phyloP scores from a whole-genome alignment of 768 basidiomycete genomes.

The Rhodotorula paludigena region DNA sequence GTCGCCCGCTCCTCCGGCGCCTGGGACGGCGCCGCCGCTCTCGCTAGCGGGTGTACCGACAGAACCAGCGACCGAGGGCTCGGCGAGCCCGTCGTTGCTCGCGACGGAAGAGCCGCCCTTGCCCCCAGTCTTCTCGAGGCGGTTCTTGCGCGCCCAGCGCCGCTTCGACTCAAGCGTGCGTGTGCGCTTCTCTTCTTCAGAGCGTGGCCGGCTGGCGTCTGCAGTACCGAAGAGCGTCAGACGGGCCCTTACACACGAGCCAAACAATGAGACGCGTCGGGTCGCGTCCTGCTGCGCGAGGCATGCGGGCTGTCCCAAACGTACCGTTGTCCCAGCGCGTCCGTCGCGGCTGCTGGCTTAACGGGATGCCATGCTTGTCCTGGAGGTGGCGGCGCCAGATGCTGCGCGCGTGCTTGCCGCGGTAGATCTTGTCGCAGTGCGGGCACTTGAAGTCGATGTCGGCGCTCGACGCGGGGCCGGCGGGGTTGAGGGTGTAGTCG shows the following conservation, averaged over 20 bases:
- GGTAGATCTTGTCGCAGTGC: slow-evolving; percentile 50
- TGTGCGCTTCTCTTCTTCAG: slow-evolving; percentile 46
- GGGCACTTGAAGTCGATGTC: slow-evolving; percentile 40
- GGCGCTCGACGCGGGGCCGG: slow-evolving; percentile 31
- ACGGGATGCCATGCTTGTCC: slow-evolving; percentile 50
- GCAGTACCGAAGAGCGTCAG: neutral
- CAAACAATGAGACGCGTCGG: neutral
- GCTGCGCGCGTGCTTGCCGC: slow-evolving; percentile 49
- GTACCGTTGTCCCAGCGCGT: slow-evolving; percentile 51
- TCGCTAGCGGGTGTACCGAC: slow-evolving; percentile 3
- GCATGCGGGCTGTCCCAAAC: too few species aligned
- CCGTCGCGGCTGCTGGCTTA: slow-evolving; percentile 48
- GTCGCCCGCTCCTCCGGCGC: neutral
- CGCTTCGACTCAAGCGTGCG: slow-evolving; percentile 47
- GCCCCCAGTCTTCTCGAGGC: slow-evolving; percentile 37
- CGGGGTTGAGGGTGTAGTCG: slow-evolving; percentile 34
- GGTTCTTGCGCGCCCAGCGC: slow-evolving; percentile 48
- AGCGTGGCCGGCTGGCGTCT: slow-evolving; percentile 49
- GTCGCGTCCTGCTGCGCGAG: too few species aligned
- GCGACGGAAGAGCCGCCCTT: neutral
- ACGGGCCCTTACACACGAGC: too few species aligned
- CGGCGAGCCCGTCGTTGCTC: neutral
- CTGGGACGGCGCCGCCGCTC: neutral
- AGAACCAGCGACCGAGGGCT: neutral
- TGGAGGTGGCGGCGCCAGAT: slow-evolving; percentile 50